Evolutionary conservation across 257 asterid species (phyloP).

Genomic region (Eucommia ulmoides): DNA sequence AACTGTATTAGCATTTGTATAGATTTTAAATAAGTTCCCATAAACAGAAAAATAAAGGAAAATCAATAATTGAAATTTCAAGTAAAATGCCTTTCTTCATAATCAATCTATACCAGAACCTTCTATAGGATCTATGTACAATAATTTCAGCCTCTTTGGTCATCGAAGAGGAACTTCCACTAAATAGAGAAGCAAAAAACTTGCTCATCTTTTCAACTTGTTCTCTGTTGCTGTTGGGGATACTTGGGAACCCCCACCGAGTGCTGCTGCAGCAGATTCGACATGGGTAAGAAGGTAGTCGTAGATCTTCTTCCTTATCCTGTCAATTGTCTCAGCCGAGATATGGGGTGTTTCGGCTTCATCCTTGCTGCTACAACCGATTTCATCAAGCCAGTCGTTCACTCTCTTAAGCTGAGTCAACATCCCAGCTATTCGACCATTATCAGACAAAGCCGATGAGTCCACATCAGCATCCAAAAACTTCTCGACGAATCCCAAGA

Average conservation of each 20-base stretch:
- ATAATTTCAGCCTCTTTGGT: too few relatives aligned
- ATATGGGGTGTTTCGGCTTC: slow-evolving; percentile 45
- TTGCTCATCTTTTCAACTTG: slow-evolving; percentile 46
- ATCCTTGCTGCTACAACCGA: slow-evolving; percentile 49
- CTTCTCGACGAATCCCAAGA: slow-evolving; percentile 79
- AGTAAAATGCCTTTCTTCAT: too few relatives aligned
- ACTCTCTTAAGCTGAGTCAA: slow-evolving; percentile 86
- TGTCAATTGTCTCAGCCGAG: slow-evolving; percentile 51
- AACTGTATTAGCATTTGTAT: too few relatives aligned
- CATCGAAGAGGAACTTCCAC: too few relatives aligned
- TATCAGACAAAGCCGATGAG: slow-evolving; percentile 58
- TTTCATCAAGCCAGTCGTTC: slow-evolving; percentile 89
- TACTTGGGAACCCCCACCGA: slow-evolving; percentile 53
- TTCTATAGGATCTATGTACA: too few relatives aligned
- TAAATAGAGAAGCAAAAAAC: too few relatives aligned
- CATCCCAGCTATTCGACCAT: slow-evolving; percentile 94
- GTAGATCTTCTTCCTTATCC: slow-evolving; percentile 88
- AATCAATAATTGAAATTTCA: too few relatives aligned
- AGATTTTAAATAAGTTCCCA: too few relatives aligned
- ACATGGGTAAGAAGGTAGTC: slow-evolving; percentile 96
- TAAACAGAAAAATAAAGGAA: too few relatives aligned
- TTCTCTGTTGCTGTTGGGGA: slow-evolving; percentile 31
- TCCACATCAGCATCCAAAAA: slow-evolving; percentile 89
- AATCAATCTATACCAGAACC: too few relatives aligned
- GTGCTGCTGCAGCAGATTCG: slow-evolving; percentile 94